Evolutionary conservation across 257 asterid genomes (phyloP).

Genomic region (Solanum bulbocastanum): DNA sequence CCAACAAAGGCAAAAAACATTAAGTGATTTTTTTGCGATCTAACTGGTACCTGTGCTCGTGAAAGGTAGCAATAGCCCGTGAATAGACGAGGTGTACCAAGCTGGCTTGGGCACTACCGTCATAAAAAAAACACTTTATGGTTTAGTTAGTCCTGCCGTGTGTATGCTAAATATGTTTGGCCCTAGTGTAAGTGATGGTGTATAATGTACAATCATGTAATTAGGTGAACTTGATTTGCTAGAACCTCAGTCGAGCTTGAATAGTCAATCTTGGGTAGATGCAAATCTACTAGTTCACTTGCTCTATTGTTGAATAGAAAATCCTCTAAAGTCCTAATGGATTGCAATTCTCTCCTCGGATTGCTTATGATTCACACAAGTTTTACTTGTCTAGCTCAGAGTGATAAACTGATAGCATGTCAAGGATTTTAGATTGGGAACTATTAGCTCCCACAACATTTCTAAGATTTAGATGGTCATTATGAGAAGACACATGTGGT

Average conservation of each 20-base stretch:
- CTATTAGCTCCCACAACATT: background rate
- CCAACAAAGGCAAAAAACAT: background rate
- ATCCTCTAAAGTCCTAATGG: background rate
- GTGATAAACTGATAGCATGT: background rate
- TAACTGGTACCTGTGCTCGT: background rate
- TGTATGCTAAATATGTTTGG: background rate
- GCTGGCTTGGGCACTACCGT: background rate
- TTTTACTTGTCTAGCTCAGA: background rate
- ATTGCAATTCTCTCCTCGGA: background rate
- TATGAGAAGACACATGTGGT: background rate
- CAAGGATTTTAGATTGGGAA: background rate
- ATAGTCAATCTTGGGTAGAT: background rate
- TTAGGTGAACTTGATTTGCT: background rate
- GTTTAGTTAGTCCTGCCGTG: background rate
- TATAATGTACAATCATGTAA: background rate
- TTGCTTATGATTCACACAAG: background rate
- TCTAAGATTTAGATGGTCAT: background rate
- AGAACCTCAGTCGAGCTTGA: background rate
- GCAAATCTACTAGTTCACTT: background rate
- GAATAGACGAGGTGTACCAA: background rate
- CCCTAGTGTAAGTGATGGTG: background rate
- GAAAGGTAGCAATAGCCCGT: background rate
- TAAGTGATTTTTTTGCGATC: background rate
- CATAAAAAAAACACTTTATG: background rate
- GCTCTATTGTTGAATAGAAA: background rate